Base-by-base conservation (phyloP, 2,329 filamentous ascomycete genomes). In the Ascochyta pisi region DNA sequence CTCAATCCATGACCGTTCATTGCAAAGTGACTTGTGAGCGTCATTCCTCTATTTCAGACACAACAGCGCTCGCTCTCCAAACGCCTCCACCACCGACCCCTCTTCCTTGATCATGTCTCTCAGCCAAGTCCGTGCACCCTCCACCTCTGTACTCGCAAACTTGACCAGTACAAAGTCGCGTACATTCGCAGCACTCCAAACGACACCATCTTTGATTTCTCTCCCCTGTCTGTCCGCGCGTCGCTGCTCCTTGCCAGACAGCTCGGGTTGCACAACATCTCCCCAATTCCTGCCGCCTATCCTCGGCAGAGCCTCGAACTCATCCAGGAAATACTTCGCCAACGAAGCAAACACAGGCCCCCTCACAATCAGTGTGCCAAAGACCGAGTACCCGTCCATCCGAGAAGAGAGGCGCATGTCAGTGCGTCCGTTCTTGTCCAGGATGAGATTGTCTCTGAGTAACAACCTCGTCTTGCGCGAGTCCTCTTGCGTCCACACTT, bases 151-250 rank as follows among this genome's bases (percentile, higher is more conserved):
- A 1, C 93, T 91, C 1, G 91, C 92, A 73, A 98, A 96, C 74
- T 98, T 98, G 64, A 98, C 89, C 24, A 97, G 83, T 3, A 95
- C 89, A 69, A 94, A 96, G 4, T 91, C 71, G n/a, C 74, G 60
- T 15, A 76, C 70, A 47, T 71, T 70, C 2, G 74, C 74, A 10
- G 73, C 73, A 50, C 73, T 76, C 74, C 74, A 77, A 6, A 76
- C 60, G 27, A 76, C 46, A 6, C 69, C 69, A 47, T 75, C 70
- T 0, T 8, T 42, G 16, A 58, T 82, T 73, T 95, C 90, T 69
- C 81, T 79, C 50, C 75, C 70, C 19, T 89, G 78, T 57, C 89
- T 82, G 46, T 70, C 70, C 26, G 73, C 71, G 48, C 88, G 83
- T 54, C 73, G 71, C 73, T 77, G 78, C 67, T 83, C 83, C 61